Evolutionary conservation across 306 rosid genomes (phyloP).

Genomic region (Cicer chorassanicum): DNA sequence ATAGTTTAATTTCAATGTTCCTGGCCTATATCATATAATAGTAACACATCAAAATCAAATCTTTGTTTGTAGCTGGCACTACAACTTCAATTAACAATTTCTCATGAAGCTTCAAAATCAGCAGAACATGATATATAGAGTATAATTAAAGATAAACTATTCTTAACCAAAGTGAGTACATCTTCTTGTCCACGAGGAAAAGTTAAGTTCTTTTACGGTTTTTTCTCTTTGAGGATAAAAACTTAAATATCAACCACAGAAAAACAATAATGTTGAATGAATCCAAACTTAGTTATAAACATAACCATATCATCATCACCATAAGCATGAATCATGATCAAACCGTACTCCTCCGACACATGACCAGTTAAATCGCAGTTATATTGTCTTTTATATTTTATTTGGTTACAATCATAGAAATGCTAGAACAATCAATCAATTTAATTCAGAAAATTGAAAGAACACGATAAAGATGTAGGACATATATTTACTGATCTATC

Average conservation of each 20-base stretch:
- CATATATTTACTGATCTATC: constrained; percentile 57
- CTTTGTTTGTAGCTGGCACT: constrained; percentile 32
- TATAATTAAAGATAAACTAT: constrained; percentile 18
- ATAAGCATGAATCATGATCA: constrained; percentile 39
- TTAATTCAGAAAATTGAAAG: constrained; percentile 54
- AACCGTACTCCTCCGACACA: constrained; percentile 56
- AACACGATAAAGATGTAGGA: constrained; percentile 70
- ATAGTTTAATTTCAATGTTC: neutral
- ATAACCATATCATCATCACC: neutral
- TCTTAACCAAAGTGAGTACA: constrained; percentile 42
- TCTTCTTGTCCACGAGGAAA: constrained; percentile 31
- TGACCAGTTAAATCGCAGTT: constrained; percentile 53
- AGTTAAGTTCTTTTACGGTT: neutral
- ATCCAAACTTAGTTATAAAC: constrained; percentile 32
- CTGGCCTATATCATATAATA: neutral
- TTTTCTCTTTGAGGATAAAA: constrained; percentile 21
- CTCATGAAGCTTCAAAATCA: constrained; percentile 36
- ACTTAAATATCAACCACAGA: constrained; percentile 41
- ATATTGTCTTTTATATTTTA: constrained; percentile 60
- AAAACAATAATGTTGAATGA: constrained; percentile 40
- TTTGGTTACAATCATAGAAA: constrained; percentile 58
- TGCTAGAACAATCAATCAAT: constrained; percentile 63
- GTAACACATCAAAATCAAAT: constrained; percentile 35
- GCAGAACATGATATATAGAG: constrained; percentile 33
- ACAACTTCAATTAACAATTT: constrained; percentile 24